phyloP scores from a whole-genome alignment of 495 filamentous ascomycete genomes.

The Diplogelasinospora grovesii region DNA sequence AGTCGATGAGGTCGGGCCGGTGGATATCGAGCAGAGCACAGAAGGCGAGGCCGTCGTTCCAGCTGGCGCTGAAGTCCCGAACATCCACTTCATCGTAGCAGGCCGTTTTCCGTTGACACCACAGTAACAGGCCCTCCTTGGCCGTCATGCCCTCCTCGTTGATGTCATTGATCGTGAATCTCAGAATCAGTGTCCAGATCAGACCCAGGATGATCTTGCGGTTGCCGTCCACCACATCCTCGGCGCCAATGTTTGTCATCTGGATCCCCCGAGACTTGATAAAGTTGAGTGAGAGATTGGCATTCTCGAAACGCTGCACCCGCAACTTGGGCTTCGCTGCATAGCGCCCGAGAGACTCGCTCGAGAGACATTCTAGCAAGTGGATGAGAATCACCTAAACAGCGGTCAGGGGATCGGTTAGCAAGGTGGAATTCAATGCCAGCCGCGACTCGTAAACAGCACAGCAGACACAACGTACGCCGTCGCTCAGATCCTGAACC shows the following conservation, averaged over 20 bases:
- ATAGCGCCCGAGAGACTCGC: slow-evolving; percentile 92
- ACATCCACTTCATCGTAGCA: slow-evolving; percentile 97
- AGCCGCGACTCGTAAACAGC: too few relatives aligned
- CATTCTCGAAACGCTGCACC: slow-evolving; percentile 97
- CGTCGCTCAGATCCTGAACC: slow-evolving; percentile 83
- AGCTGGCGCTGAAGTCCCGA: slow-evolving; percentile 86
- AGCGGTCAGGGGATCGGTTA: too few relatives aligned
- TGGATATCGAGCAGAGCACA: slow-evolving; percentile 96
- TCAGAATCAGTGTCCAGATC: slow-evolving; percentile 94
- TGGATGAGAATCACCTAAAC: slow-evolving; percentile 85
- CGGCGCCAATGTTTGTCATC: slow-evolving; percentile 96
- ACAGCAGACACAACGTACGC: slow-evolving; percentile 54
- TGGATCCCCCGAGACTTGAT: slow-evolving; percentile 87
- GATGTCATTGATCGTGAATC: slow-evolving; percentile 98
- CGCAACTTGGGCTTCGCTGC: slow-evolving; percentile 90
- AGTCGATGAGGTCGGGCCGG: slow-evolving; percentile 94
- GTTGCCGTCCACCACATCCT: slow-evolving; percentile 98
- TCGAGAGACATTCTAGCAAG: slow-evolving; percentile 88
- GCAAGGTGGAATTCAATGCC: too few relatives aligned
- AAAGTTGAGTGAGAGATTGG: slow-evolving; percentile 89
- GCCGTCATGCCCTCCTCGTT: slow-evolving; percentile 97
- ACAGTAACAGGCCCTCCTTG: slow-evolving; percentile 88
- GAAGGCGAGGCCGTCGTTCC: slow-evolving; percentile 96
- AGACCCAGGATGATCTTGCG: slow-evolving; percentile 93
- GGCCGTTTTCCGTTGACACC: slow-evolving; percentile 97